phyloP scores from a whole-genome alignment of 768 basidiomycete genomes.

The Calocera viscosa region DNA sequence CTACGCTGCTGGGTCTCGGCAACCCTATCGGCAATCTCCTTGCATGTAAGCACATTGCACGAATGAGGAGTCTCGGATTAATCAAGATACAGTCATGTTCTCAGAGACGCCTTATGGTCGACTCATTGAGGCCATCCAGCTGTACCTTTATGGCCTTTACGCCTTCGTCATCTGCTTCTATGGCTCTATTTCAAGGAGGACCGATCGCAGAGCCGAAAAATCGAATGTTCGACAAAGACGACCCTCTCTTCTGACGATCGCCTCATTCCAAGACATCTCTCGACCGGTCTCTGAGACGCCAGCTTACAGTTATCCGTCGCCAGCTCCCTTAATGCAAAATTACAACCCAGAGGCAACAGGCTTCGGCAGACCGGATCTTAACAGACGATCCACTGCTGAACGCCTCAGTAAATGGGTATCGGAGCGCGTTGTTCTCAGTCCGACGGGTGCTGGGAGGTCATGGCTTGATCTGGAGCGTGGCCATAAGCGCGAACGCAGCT shows the following conservation, averaged over 20 bases:
- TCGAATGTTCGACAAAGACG: background rate
- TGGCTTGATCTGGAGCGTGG: background rate
- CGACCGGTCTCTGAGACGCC: slow-evolving; percentile 1
- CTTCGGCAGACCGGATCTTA: background rate
- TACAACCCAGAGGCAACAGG: background rate
- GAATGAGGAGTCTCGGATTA: background rate
- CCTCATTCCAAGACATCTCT: slow-evolving; percentile 8
- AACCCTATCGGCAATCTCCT: slow-evolving; percentile 46
- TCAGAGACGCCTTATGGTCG: slow-evolving; percentile 60
- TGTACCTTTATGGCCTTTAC: slow-evolving; percentile 51
- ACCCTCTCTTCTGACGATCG: background rate
- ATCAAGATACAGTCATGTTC: slow-evolving; percentile 41
- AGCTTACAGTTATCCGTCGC: background rate
- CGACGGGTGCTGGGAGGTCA: background rate
- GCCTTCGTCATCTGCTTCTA: slow-evolving; percentile 39
- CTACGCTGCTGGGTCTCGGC: slow-evolving; percentile 40
- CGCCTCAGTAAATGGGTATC: slow-evolving; percentile 10
- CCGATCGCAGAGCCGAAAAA: background rate
- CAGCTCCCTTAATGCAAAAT: background rate
- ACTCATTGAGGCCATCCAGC: slow-evolving; percentile 45
- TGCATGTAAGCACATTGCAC: slow-evolving; percentile 36
- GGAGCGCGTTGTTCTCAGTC: background rate
- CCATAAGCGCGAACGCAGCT: background rate
- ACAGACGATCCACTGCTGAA: slow-evolving; percentile 8
- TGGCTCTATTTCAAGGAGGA: background rate